Conservation (phyloP, 441 rosid genomes). For the Theobroma grandiflorum region DNA sequence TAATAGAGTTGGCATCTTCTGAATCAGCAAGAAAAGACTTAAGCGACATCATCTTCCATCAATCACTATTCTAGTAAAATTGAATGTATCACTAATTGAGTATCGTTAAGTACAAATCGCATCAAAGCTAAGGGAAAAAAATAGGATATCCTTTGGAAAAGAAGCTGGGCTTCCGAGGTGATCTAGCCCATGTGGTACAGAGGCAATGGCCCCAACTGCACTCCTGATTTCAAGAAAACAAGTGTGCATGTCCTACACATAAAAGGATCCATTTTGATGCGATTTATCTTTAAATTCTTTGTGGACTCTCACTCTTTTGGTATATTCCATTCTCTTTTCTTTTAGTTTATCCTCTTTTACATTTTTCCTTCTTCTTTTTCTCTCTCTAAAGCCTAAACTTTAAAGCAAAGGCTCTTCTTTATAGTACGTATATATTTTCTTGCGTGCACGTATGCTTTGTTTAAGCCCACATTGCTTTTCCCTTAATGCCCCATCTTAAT, state of each 20-base stretch:
- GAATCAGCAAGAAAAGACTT: no score
- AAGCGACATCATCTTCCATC: no score
- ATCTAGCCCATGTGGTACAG: background rate
- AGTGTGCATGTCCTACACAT: background rate
- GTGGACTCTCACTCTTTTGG: background rate
- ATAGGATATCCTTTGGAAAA: background rate
- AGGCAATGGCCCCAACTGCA: background rate
- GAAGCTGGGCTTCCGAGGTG: background rate
- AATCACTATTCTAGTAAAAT: no score
- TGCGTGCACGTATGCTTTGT: background rate
- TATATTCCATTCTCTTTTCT: background rate
- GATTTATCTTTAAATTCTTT: background rate
- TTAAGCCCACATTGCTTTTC: background rate
- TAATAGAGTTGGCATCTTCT: no score
- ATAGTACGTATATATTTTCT: background rate
- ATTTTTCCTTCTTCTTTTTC: background rate
- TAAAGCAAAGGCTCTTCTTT: background rate
- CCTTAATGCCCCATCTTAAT: background rate
- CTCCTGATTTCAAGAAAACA: background rate
- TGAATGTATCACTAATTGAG: background rate
- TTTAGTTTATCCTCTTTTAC: background rate
- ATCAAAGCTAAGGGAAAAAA: background rate
- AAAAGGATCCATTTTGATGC: background rate
- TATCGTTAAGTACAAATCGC: background rate
- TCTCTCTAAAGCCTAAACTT: background rate